These are phyloP conservation scores for Cenchrus purpureus DNA, from an alignment of 176 grass and related monocot genomes.

Conservation along the genomic window DNA sequence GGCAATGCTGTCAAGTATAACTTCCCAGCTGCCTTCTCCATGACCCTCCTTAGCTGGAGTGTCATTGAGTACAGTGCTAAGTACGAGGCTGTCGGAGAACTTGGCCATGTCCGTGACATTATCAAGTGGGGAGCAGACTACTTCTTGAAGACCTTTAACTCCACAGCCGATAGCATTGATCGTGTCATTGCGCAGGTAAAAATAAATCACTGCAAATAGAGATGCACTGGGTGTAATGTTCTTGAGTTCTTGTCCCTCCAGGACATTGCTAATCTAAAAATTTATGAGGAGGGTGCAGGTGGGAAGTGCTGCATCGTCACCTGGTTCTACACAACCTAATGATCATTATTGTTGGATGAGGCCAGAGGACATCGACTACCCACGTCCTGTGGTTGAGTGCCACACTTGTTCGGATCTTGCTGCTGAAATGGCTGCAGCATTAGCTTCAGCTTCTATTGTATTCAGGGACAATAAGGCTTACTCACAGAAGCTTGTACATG, in stretches of 20 bases:
- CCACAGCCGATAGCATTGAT: conserved; percentile 73
- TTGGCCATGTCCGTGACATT: conserved; percentile 75
- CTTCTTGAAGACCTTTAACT: conserved; percentile 96
- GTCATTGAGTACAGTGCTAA: conserved; percentile 92
- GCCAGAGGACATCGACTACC: conserved; percentile 89
- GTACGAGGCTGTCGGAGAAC: conserved; percentile 81
- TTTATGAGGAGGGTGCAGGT: conserved; percentile 55
- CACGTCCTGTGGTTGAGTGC: conserved; percentile 69
- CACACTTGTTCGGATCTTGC: conserved; percentile 78
- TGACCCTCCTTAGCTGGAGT: conserved; percentile 95
- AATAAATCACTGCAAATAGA: neutral
- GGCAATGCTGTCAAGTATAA: conserved; percentile 85
- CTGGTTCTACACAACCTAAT: conserved; percentile 67
- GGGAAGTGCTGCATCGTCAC: conserved; percentile 50
- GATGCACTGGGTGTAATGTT: neutral
- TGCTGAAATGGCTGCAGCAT: conserved; percentile 82
- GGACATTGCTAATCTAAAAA: conserved; percentile 24
- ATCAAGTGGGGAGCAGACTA: conserved; percentile 91
- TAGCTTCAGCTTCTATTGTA: conserved; percentile 91
- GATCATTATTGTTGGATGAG: conserved; percentile 97
- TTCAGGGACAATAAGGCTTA: conserved; percentile 95
- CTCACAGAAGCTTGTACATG: conserved; percentile 90
- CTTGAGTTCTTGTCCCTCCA: conserved; percentile 7
- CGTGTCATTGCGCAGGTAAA: conserved; percentile 68
- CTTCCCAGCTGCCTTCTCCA: conserved; percentile 83